Conservation (phyloP, 2,329 filamentous ascomycete species). For the Aspergillus carbonarius region DNA sequence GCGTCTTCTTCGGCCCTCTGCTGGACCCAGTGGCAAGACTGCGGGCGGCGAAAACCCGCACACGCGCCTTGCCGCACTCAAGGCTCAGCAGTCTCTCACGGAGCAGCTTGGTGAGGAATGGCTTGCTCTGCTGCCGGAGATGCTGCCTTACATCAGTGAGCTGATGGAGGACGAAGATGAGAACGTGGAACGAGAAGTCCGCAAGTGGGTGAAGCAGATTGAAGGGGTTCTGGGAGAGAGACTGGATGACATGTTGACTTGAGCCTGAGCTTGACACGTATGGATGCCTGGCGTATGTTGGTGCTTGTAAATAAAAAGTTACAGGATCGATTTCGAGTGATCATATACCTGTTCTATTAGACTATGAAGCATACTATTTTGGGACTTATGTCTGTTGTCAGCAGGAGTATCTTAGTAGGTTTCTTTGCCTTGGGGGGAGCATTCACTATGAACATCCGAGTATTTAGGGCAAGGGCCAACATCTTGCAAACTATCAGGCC, state of each 20-base stretch:
- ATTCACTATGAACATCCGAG: no score
- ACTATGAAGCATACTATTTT: neutral
- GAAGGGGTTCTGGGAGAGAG: conserved; percentile 88
- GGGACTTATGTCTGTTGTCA: neutral
- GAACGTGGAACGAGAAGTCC: conserved; percentile 82
- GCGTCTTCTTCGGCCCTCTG: conserved; percentile 67
- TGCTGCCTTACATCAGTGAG: conserved; percentile 94
- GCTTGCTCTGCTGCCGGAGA: conserved; percentile 87
- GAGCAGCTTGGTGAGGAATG: conserved; percentile 86
- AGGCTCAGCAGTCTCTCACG: conserved; percentile 76
- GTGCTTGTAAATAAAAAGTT: conserved; percentile 1
- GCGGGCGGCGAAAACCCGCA: conserved; percentile 58
- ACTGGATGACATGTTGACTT: conserved; percentile 88
- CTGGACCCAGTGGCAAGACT: conserved; percentile 26
- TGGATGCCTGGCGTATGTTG: conserved; percentile 1
- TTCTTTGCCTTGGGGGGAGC: no score
- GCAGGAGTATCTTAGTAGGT: no score
- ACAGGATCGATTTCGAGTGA: neutral
- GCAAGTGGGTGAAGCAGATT: conserved; percentile 86
- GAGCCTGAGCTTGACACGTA: conserved; percentile 26
- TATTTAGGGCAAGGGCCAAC: no score
- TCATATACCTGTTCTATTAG: neutral
- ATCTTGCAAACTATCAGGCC: no score
- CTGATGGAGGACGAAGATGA: conserved; percentile 96
- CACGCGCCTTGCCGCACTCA: conserved; percentile 77